Conservation (phyloP, 345 rosid genomes). For the Brassica napus region DNA sequence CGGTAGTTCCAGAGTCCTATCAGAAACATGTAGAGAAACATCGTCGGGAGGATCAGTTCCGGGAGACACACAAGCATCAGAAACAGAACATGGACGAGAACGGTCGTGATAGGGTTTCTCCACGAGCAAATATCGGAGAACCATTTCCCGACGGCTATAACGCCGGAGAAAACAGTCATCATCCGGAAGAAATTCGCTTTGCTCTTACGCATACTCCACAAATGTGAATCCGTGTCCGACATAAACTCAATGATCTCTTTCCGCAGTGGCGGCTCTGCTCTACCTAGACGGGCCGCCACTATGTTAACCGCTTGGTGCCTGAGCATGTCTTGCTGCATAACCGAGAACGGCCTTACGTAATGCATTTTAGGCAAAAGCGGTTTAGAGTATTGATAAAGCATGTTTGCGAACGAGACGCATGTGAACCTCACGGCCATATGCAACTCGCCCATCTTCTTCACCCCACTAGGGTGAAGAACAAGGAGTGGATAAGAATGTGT, state of each 20-base stretch:
- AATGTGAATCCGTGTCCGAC: conserved; percentile 91
- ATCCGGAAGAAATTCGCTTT: conserved; percentile 90
- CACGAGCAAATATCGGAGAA: conserved; percentile 79
- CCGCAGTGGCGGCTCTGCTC: conserved; percentile 92
- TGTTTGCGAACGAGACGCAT: conserved; percentile 73
- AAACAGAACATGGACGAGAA: conserved; percentile 83
- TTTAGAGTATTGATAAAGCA: conserved; percentile 82
- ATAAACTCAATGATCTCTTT: conserved; percentile 94
- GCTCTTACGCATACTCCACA: conserved; percentile 98
- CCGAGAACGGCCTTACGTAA: conserved; percentile 73
- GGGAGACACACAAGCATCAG: conserved; percentile 88
- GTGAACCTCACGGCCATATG: conserved; percentile 88
- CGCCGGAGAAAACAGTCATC: conserved; percentile 75
- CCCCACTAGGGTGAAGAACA: conserved; percentile 83
- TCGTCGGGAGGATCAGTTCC: conserved; percentile 82
- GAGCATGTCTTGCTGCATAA: conserved; percentile 86
- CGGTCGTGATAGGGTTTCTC: conserved; percentile 84
- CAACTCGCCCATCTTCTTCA: conserved; percentile 96
- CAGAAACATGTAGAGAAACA: conserved; percentile 87
- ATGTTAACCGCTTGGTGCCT: conserved; percentile 83
- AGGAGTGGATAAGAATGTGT: conserved; percentile 91
- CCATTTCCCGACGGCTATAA: conserved; percentile 84
- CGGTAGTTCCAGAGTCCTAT: conserved; percentile 95
- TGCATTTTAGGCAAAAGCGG: conserved; percentile 97
- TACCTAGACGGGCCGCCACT: conserved; percentile 75